Percentiles rank a stretch among this genome's conserved stretches.
Conservation (phyloP, 495 filamentous ascomycete species). For the Geopyxis carbonaria region DNA sequence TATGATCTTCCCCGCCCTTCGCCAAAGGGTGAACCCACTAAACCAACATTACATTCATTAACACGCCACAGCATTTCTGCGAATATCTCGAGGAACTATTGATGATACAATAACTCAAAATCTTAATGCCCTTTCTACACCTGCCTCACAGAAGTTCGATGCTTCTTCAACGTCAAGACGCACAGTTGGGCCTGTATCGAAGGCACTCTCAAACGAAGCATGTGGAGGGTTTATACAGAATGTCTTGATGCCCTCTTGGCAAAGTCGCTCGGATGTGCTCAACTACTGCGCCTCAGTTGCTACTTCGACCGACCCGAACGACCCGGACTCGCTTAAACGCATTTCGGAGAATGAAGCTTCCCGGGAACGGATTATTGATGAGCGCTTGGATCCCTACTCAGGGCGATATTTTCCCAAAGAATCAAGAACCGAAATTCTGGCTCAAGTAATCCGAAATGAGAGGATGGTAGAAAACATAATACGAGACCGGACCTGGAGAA, state of each 20-base stretch:
- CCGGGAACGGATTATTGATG: slow-evolving; percentile 64
- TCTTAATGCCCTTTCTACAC: slow-evolving; percentile 75
- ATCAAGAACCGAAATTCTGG: slow-evolving; percentile 66
- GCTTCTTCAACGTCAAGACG: slow-evolving; percentile 51
- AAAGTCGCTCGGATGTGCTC: slow-evolving; percentile 64
- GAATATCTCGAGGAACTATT: slow-evolving; percentile 63
- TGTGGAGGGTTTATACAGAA: slow-evolving; percentile 61
- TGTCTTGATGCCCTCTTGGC: slow-evolving; percentile 79
- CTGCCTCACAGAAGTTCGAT: slow-evolving; percentile 54
- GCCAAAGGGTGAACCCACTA: not conserved
- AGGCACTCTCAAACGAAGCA: slow-evolving; percentile 37
- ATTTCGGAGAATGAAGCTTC: slow-evolving; percentile 52
- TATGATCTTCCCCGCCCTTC: not conserved
- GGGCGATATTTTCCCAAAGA: slow-evolving; percentile 70
- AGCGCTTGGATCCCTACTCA: slow-evolving; percentile 83
- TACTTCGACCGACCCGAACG: slow-evolving; percentile 69
- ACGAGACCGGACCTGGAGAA: slow-evolving; percentile 60
- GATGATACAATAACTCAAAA: slow-evolving; percentile 90
- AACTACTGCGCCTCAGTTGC: slow-evolving; percentile 84
- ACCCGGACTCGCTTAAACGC: slow-evolving; percentile 58
- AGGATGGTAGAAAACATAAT: slow-evolving; percentile 76
- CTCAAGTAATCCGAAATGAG: slow-evolving; percentile 64
- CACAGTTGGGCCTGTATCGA: slow-evolving; percentile 32
- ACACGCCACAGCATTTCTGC: slow-evolving; percentile 65
- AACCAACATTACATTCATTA: not conserved